Percentiles rank a stretch among this genome's conserved stretches.
Evolutionary conservation across 2,329 filamentous ascomycete species (phyloP).

Genomic region (Colletotrichum neosansevieriae): DNA sequence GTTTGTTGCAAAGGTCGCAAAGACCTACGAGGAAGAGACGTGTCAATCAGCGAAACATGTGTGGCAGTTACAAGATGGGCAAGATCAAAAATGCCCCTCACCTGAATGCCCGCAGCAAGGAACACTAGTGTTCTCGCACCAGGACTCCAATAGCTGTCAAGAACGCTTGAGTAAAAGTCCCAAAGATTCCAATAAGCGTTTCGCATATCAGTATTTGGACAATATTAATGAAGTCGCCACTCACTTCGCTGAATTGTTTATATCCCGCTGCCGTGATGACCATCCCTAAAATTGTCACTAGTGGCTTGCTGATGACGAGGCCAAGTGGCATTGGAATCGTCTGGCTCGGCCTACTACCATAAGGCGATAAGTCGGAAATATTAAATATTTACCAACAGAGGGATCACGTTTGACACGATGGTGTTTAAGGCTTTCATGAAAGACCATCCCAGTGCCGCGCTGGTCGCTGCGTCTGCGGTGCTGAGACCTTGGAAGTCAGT

Average conservation of each 20-base stretch:
- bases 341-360: slow-evolving; percentile 6
- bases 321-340: slow-evolving; percentile 13
- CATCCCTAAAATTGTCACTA: slow-evolving; percentile 13
- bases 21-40: neutral
- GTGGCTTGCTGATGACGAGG: slow-evolving; percentile 26
- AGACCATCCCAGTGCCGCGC: slow-evolving; percentile 12
- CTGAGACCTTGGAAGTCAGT: neutral
- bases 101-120: slow-evolving; percentile 15
- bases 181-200: slow-evolving; percentile 30
- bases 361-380: slow-evolving; percentile 12
- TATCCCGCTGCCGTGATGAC: slow-evolving; percentile 24
- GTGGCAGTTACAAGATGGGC: no score
- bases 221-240: neutral
- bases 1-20: slow-evolving; percentile 26
- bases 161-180: slow-evolving; percentile 23
- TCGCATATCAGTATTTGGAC: no score
- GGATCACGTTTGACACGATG: slow-evolving; percentile 12
- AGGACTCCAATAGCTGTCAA: slow-evolving; percentile 24
- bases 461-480: neutral
- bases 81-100: neutral
- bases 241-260: slow-evolving; percentile 19
- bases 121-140: slow-evolving; percentile 9
- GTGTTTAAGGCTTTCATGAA: slow-evolving; percentile 24
- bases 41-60: neutral
- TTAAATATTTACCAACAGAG: slow-evolving; percentile 17